Evolutionary conservation across 2,329 filamentous ascomycete species (phyloP), one percentile per base, ranked within the genome.

Genomic region (Colletotrichum musicola): DNA sequence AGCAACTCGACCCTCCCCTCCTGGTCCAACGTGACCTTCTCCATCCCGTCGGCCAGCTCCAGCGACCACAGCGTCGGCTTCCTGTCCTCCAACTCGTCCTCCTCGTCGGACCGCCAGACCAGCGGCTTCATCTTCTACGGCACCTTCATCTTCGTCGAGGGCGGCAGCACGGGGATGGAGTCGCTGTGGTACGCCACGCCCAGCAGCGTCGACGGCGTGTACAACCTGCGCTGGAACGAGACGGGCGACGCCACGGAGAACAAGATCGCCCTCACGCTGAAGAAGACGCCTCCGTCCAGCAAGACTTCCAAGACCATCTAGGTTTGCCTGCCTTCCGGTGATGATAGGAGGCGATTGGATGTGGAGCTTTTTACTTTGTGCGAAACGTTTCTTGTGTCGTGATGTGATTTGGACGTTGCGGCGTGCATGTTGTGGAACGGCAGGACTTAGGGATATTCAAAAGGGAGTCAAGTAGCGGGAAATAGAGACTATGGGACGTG

Each of bases 41-140:
- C 69, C 61, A 56, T 76, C 10, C 75, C 75, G 1, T 44, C 62
- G 38, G 16, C 67, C 13, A 51, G 64, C 9, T 71, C 74, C 27
- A 35, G 70, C 7, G 65, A 70, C 22, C 71, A 74, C 20, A 49
- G 62, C 20, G 73, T 74, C 16, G 72, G 71, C 2, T 75, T 77
- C 64, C 66, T 62, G 47, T 13, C 27, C 42, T 55, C 65, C 25
- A 64, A 59, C 35, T 44, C 57, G 18, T 22, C 44, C 1, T 55
- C 49, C 4, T 50, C 55, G 3, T 22, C 58, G 2, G 70, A 68
- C 42, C 40, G 68, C 1, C 47, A 63, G 44, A 73, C 66, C n/a
- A 60, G 57, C 3, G 75, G 74, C 5, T 76, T 76, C 67, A 54
- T 70, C 9, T 74, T 74, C 73, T 76, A 77, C 64, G 75, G 73